Conservation (phyloP, 192 early-diverging fungal species). For the Lobulomyces angularis region DNA sequence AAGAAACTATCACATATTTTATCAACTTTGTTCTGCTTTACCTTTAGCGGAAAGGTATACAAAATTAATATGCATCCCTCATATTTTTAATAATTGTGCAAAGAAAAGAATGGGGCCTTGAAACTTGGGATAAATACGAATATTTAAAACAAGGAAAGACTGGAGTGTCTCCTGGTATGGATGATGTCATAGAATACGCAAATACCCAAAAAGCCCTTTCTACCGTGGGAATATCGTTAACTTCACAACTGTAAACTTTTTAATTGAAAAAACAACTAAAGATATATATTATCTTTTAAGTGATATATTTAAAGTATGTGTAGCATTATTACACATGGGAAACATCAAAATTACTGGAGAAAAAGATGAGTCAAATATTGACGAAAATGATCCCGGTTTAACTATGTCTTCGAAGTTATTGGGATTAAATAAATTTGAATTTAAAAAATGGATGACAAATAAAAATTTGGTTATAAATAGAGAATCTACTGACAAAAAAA, state of each 20-base stretch:
- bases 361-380: constrained; percentile 33
- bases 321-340: constrained; percentile 68
- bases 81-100: too few species aligned
- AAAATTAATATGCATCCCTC: too few species aligned
- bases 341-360: constrained; percentile 57
- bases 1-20: constrained; percentile 93
- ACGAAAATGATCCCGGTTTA: constrained; percentile 47
- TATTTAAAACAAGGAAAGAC: constrained; percentile 66
- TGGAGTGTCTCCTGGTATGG: constrained; percentile 58
- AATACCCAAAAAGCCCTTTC: constrained; percentile 64
- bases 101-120: constrained; percentile 55
- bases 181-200: constrained; percentile 75
- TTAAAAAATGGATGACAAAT: constrained; percentile 72
- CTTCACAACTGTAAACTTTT: constrained; percentile 49
- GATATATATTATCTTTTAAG: background rate
- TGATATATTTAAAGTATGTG: constrained; percentile 57
- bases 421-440: constrained; percentile 49
- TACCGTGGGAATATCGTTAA: constrained; percentile 61
- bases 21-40: constrained; percentile 45
- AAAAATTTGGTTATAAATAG: constrained; percentile 68
- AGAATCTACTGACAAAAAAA: constrained; percentile 46
- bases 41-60: constrained; percentile 25
- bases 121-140: constrained; percentile 50
- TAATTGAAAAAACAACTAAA: background rate
- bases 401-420: constrained; percentile 42